Conservation (phyloP, 2,329 filamentous ascomycete genomes). For the Colletotrichum sp. region DNA sequence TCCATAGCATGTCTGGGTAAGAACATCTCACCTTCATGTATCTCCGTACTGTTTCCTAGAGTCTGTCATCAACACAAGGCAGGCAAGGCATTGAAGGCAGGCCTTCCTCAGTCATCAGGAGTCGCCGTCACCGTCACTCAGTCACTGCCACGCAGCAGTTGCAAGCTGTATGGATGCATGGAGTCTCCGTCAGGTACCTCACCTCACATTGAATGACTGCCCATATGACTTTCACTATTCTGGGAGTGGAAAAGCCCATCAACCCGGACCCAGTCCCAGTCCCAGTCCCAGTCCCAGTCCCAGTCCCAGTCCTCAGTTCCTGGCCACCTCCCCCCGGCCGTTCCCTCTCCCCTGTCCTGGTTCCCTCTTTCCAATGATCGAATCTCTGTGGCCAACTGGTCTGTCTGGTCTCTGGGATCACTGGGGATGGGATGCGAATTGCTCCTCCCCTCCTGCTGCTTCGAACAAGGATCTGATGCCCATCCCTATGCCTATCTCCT, state of each 20-base stretch:
- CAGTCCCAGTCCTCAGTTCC: not conserved
- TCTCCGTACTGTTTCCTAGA: not conserved
- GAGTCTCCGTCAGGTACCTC: not conserved
- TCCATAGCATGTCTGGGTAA: not conserved
- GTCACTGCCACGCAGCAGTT: not conserved
- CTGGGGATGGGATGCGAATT: slow-evolving; percentile 5
- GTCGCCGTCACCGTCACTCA: not conserved
- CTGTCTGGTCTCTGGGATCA: not conserved
- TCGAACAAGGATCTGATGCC: slow-evolving; percentile 7
- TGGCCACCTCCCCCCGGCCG: not conserved
- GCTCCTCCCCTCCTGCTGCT: not conserved
- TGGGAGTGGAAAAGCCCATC: not conserved
- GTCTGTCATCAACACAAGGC: not conserved
- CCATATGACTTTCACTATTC: not conserved
- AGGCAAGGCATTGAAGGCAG: not conserved
- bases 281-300: not conserved
- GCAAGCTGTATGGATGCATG: not conserved
- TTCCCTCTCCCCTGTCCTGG: not conserved
- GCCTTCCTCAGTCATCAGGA: not conserved
- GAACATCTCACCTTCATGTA: not conserved
- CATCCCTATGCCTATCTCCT: slow-evolving; percentile 5
- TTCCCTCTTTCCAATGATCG: not conserved
- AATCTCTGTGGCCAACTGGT: not conserved
- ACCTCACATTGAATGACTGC: not conserved
- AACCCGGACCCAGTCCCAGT: not conserved